Conservation (phyloP, 805 yeast genomes). For the Suhomyces prunicola region DNA sequence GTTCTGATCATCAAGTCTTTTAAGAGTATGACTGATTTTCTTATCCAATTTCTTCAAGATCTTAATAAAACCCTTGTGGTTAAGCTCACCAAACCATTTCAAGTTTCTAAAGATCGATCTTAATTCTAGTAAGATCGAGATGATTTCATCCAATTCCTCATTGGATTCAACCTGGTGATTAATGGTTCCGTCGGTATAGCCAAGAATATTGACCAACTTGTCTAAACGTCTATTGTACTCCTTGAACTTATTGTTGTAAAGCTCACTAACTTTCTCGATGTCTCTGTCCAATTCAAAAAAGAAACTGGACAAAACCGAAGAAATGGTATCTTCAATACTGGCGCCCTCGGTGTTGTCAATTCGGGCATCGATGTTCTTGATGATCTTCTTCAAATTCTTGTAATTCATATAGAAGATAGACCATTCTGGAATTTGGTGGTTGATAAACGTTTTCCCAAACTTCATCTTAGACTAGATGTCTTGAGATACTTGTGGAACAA, state of each 20-base stretch:
- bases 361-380: constrained; percentile 56
- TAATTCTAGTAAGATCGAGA: constrained; percentile 64
- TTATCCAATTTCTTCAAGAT: constrained; percentile 89
- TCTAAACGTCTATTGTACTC: constrained; percentile 74
- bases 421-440: constrained; percentile 97
- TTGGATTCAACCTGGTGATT: constrained; percentile 33
- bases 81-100: constrained; percentile 92
- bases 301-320: constrained; percentile 54
- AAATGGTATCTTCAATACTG: constrained; percentile 18
- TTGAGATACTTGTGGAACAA: neutral
- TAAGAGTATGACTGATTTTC: constrained; percentile 42
- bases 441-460: constrained; percentile 73
- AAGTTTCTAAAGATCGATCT: constrained; percentile 74
- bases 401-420: constrained; percentile 77
- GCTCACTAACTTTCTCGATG: constrained; percentile 75
- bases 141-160: constrained; percentile 41
- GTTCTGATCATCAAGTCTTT: constrained; percentile 12
- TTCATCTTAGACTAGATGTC: constrained; percentile 45
- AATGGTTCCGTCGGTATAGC: constrained; percentile 21
- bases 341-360: constrained; percentile 31
- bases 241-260: constrained; percentile 66
- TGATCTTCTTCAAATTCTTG: constrained; percentile 75
- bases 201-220: constrained; percentile 38
- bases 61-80: constrained; percentile 84
- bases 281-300: constrained; percentile 77